These are phyloP conservation scores for Thyridium curvatum DNA, from an alignment of 2,329 filamentous ascomycete species.

Conservation along the genomic window DNA sequence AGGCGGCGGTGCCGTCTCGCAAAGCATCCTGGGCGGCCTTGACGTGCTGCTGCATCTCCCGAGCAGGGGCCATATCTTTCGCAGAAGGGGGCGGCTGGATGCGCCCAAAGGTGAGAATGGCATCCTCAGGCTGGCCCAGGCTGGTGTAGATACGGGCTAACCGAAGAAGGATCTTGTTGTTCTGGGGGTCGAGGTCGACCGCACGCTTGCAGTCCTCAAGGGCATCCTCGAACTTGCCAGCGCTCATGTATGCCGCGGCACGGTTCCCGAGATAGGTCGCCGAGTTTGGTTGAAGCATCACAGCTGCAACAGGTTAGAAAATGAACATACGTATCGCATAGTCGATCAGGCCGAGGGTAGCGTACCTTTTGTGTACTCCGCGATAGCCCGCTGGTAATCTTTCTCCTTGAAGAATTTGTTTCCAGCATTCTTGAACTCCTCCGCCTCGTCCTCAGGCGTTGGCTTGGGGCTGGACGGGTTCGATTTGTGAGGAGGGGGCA, in stretches of 20 bases:
- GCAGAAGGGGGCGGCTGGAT: constrained; percentile 75
- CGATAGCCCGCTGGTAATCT: constrained; percentile 80
- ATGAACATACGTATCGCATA: constrained; percentile 8
- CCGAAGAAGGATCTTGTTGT: constrained; percentile 81
- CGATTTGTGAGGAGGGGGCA: constrained; percentile 66
- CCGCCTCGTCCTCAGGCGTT: constrained; percentile 65
- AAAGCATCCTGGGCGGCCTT: constrained; percentile 73
- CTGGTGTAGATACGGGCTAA: constrained; percentile 85
- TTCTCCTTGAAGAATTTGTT: constrained; percentile 97
- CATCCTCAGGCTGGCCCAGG: constrained; percentile 80
- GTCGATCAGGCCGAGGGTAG: constrained; percentile 3
- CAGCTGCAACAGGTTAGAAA: constrained; percentile 55
- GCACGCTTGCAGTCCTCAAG: constrained; percentile 82
- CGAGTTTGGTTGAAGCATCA: constrained; percentile 79
- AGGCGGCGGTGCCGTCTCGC: constrained; percentile 68
- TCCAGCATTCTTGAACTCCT: constrained; percentile 84
- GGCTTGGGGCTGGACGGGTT: constrained; percentile 53
- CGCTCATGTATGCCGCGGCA: constrained; percentile 88
- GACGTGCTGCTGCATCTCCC: constrained; percentile 79
- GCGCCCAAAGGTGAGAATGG: constrained; percentile 71
- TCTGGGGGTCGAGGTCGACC: constrained; percentile 76
- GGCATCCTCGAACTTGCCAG: constrained; percentile 70
- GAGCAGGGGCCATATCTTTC: constrained; percentile 79
- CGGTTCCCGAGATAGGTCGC: constrained; percentile 91
- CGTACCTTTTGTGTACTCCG: constrained; percentile 91